A percentile compares a stretch with the other conserved stretches of the same genome.
Evolutionary conservation across 2,329 filamentous ascomycete genomes (phyloP).

Genomic region (Exophiala xenobiotica): DNA sequence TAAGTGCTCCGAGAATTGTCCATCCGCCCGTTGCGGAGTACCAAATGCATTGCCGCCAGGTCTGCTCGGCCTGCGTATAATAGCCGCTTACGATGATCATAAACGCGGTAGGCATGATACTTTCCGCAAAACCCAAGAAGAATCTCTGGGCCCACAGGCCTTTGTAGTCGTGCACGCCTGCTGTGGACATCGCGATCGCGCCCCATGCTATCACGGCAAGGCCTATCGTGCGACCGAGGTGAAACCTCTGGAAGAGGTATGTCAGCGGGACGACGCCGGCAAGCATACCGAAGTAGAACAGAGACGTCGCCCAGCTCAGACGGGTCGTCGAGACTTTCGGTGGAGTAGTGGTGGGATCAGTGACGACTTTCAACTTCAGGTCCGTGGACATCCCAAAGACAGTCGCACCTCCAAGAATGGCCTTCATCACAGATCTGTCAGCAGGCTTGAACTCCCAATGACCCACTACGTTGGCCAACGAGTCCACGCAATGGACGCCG

Average conservation of each 20-base stretch:
- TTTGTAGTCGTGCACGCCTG: constrained; percentile 62
- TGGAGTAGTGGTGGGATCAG: constrained; percentile 50
- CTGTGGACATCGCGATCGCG: constrained; percentile 65
- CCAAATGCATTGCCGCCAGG: constrained; percentile 66
- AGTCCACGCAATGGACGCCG: neutral
- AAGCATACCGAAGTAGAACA: constrained; percentile 68
- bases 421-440: constrained; percentile 40
- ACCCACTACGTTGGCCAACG: too few relatives aligned
- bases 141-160: constrained; percentile 68
- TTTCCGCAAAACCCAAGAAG: constrained; percentile 62
- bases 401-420: constrained; percentile 69
- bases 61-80: constrained; percentile 66
- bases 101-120: constrained; percentile 64
- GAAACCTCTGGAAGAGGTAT: constrained; percentile 67
- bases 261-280: constrained; percentile 72
- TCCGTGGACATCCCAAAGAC: constrained; percentile 76
- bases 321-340: constrained; percentile 64
- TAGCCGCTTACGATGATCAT: constrained; percentile 63
- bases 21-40: constrained; percentile 59
- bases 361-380: constrained; percentile 56
- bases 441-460: neutral
- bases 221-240: constrained; percentile 64
- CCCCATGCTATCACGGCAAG: constrained; percentile 65
- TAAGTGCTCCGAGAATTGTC: constrained; percentile 61
- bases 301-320: constrained; percentile 71